A percentile compares a stretch with the other conserved stretches of the same genome.
Evolutionary conservation across 2,329 filamentous ascomycete species (phyloP).

Genomic region (Trichoderma sp.): DNA sequence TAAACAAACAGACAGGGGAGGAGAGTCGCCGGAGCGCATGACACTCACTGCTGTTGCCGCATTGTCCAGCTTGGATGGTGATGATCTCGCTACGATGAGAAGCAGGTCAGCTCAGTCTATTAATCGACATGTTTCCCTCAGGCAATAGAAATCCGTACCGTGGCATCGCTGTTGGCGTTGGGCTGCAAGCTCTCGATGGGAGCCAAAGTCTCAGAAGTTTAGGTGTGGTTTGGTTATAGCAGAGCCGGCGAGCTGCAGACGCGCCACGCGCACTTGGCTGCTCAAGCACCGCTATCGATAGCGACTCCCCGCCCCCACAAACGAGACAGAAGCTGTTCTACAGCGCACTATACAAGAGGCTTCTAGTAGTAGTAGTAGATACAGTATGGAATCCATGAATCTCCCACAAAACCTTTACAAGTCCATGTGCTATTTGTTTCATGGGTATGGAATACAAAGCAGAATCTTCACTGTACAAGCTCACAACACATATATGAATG

Average conservation of each 20-base stretch:
- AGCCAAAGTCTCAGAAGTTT: background rate
- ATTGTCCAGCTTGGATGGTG: constrained; percentile 97
- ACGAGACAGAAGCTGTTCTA: background rate
- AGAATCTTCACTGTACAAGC: no score
- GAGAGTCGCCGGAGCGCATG: constrained; percentile 31
- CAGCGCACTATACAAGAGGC: no score
- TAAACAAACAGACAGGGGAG: background rate
- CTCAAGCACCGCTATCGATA: constrained; percentile 14
- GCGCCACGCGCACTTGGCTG: constrained; percentile 5
- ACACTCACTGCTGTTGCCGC: constrained; percentile 91
- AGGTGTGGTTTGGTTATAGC: background rate
- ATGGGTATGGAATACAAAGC: no score
- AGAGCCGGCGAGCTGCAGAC: background rate
- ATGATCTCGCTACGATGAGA: constrained; percentile 81
- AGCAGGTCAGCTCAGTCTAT: background rate
- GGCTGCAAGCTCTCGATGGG: background rate
- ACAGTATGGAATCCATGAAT: no score
- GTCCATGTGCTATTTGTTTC: no score
- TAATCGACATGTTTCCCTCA: constrained; percentile 12
- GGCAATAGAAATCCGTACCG: constrained; percentile 22
- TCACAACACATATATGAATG: no score
- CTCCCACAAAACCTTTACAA: no score
- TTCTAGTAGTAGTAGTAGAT: no score
- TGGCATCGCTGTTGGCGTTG: constrained; percentile 27
- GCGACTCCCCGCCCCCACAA: constrained; percentile 13